These are phyloP conservation scores for Penicillium sp. DNA, from an alignment of 2,329 filamentous ascomycete species.

Conservation along the genomic window DNA sequence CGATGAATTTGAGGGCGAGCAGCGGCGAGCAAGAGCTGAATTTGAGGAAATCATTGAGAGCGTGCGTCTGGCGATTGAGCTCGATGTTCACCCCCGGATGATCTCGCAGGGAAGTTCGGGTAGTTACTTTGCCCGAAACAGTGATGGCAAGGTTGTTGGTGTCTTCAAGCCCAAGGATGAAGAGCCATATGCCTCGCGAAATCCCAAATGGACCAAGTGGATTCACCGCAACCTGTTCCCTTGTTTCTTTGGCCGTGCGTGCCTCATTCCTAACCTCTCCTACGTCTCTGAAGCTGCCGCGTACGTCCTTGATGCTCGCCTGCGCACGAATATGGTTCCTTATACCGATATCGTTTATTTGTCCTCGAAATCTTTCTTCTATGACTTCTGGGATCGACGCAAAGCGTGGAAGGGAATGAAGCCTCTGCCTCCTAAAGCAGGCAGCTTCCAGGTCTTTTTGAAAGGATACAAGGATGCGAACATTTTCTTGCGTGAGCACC, in stretches of 20 bases:
- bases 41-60: slow-evolving; percentile 89
- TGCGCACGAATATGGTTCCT: slow-evolving; percentile 87
- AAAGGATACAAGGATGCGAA: slow-evolving; percentile 98
- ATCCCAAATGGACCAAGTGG: slow-evolving; percentile 99
- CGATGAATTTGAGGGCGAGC: slow-evolving; percentile 54
- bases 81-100: slow-evolving; percentile 89
- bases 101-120: slow-evolving; percentile 97
- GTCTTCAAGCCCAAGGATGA: slow-evolving; percentile 99
- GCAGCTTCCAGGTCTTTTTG: slow-evolving; percentile 95
- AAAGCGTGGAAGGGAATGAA: slow-evolving; percentile 86
- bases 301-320: slow-evolving; percentile 86
- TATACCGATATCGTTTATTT: slow-evolving; percentile 94
- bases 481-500: slow-evolving; percentile 87
- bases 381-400: slow-evolving; percentile 93
- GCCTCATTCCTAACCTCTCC: slow-evolving; percentile 92
- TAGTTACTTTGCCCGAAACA: slow-evolving; percentile 93
- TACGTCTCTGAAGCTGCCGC: slow-evolving; percentile 98
- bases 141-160: slow-evolving; percentile 87
- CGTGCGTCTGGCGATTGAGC: slow-evolving; percentile 82
- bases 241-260: slow-evolving; percentile 93
- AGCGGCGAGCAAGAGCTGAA: slow-evolving; percentile 68
- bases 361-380: slow-evolving; percentile 95
- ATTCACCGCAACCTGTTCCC: slow-evolving; percentile 96
- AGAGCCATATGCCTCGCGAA: slow-evolving; percentile 93
- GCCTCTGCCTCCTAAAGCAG: slow-evolving; percentile 80